Evolutionary conservation across 768 basidiomycete species (phyloP).

Genomic region (Collybia sp.): DNA sequence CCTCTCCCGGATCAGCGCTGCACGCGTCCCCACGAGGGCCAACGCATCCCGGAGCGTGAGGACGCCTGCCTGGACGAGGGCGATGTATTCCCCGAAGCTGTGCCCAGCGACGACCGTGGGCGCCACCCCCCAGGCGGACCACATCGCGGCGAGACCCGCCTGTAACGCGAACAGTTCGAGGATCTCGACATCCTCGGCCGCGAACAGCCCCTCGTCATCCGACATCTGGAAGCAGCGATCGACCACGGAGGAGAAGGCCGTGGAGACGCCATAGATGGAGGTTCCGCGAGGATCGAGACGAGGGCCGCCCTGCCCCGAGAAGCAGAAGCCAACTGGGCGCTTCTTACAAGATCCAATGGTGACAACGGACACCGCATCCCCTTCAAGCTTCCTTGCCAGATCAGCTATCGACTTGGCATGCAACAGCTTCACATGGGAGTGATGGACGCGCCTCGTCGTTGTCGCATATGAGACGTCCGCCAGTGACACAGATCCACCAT

Average conservation of each 20-base stretch:
- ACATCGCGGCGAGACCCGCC: slow-evolving; percentile 3
- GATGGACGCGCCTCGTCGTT: not conserved
- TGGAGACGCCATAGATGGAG: slow-evolving; percentile 1
- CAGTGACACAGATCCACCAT: not conserved
- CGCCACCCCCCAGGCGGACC: slow-evolving; percentile 1
- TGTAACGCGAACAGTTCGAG: slow-evolving; percentile 5
- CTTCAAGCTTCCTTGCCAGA: not conserved
- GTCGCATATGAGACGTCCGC: slow-evolving; percentile 3
- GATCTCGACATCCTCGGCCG: slow-evolving; percentile 1
- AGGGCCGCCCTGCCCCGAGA: slow-evolving; percentile 5
- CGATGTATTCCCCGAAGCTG: slow-evolving; percentile 4
- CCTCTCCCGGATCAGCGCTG: slow-evolving; percentile 1
- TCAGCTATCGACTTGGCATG: slow-evolving; percentile 2
- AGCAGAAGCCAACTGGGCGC: slow-evolving; percentile 2
- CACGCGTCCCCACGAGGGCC: slow-evolving; percentile 2
- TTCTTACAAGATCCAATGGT: not conserved
- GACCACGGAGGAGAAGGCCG: slow-evolving; percentile 1
- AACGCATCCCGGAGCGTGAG: slow-evolving; percentile 1
- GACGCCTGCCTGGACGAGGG: slow-evolving; percentile 3
- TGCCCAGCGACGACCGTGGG: slow-evolving; percentile 1
- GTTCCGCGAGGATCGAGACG: slow-evolving; percentile 3
- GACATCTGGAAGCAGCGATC: slow-evolving; percentile 2
- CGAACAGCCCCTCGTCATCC: slow-evolving; percentile 1
- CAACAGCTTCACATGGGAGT: not conserved
- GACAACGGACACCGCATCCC: not conserved